Percentiles rank a stretch among this genome's conserved stretches.
Conservation (phyloP, 2,329 filamentous ascomycete species). For the Colletotrichum agaves region DNA sequence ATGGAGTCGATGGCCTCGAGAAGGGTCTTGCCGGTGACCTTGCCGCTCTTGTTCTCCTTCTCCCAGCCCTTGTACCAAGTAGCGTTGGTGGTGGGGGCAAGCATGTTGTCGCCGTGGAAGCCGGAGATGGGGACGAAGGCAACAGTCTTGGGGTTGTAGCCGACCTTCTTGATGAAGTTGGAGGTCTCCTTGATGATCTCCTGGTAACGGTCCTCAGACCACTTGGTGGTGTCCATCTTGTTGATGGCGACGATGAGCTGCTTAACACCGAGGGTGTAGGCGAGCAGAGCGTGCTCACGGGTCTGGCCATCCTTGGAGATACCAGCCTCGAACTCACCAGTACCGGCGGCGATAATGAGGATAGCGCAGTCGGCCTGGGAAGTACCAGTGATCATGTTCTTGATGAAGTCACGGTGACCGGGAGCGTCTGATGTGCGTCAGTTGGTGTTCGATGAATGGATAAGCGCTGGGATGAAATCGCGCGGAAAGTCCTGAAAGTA, state of each 20-base stretch:
- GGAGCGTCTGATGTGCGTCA: slow-evolving; percentile 76
- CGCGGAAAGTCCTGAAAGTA: not conserved
- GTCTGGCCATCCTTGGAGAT: slow-evolving; percentile 99
- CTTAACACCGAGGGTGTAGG: slow-evolving; percentile 99
- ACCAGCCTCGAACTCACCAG: slow-evolving; percentile 99
- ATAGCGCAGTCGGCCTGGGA: slow-evolving; percentile 99
- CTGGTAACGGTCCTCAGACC: slow-evolving; percentile 94
- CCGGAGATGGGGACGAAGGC: slow-evolving; percentile 99
- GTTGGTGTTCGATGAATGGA: not conserved
- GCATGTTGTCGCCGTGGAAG: slow-evolving; percentile 99
- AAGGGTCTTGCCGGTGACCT: slow-evolving; percentile 94
- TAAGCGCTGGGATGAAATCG: no score
- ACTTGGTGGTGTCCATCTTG: slow-evolving; percentile 99
- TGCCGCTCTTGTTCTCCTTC: slow-evolving; percentile 94
- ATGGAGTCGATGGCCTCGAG: slow-evolving; percentile 99
- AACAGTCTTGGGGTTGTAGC: slow-evolving; percentile 99
- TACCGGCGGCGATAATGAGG: slow-evolving; percentile 99
- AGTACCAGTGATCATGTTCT: slow-evolving; percentile 99
- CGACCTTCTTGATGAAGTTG: slow-evolving; percentile 99
- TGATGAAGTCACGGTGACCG: slow-evolving; percentile 99
- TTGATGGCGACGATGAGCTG: slow-evolving; percentile 99
- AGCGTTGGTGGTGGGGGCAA: slow-evolving; percentile 88
- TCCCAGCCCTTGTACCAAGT: slow-evolving; percentile 99
- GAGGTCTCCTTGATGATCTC: slow-evolving; percentile 99
- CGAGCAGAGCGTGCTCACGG: slow-evolving; percentile 99